Percentiles rank a stretch among this genome's conserved stretches.
Evolutionary conservation across 768 basidiomycete genomes (phyloP).

Genomic region (Podaxis pistillaris): DNA sequence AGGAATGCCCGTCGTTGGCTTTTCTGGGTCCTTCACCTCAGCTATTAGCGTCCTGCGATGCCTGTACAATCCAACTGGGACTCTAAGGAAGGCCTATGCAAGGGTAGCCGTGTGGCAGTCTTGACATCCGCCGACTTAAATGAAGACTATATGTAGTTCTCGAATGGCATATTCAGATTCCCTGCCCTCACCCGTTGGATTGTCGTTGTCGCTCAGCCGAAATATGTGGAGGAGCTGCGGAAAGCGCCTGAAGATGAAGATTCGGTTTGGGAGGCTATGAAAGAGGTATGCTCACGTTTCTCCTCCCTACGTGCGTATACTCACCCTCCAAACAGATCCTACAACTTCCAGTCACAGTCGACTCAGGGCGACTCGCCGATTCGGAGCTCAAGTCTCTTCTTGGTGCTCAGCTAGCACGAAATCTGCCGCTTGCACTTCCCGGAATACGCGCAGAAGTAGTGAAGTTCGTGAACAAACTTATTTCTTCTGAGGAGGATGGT

Average conservation of each 20-base stretch:
- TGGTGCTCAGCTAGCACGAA: constrained; percentile 6
- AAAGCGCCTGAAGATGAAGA: constrained; percentile 36
- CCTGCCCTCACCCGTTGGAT: constrained; percentile 30
- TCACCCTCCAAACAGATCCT: background rate
- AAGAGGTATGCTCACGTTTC: constrained; percentile 26
- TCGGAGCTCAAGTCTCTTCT: constrained; percentile 8
- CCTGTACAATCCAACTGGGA: background rate
- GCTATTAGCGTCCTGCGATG: constrained; percentile 3
- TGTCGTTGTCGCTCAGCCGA: constrained; percentile 31
- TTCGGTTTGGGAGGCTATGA: constrained; percentile 28
- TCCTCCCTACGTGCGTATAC: no score
- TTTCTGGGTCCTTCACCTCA: constrained; percentile 6
- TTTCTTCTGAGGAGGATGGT: constrained; percentile 5
- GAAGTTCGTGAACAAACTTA: background rate
- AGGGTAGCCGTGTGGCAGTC: background rate
- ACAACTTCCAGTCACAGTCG: background rate
- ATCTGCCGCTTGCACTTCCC: background rate
- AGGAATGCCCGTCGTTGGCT: constrained; percentile 4
- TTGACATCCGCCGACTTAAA: background rate
- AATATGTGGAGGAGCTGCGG: constrained; percentile 37
- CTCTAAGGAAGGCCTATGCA: background rate
- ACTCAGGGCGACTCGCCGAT: constrained; percentile 1
- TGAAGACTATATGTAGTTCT: constrained; percentile 16
- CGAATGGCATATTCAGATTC: constrained; percentile 24
- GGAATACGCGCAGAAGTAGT: background rate